Percentiles rank a stretch among this genome's conserved stretches.
These are phyloP conservation scores for Xerocomellus dryophilus DNA, from an alignment of 768 basidiomycete genomes.

Conservation along the genomic window DNA sequence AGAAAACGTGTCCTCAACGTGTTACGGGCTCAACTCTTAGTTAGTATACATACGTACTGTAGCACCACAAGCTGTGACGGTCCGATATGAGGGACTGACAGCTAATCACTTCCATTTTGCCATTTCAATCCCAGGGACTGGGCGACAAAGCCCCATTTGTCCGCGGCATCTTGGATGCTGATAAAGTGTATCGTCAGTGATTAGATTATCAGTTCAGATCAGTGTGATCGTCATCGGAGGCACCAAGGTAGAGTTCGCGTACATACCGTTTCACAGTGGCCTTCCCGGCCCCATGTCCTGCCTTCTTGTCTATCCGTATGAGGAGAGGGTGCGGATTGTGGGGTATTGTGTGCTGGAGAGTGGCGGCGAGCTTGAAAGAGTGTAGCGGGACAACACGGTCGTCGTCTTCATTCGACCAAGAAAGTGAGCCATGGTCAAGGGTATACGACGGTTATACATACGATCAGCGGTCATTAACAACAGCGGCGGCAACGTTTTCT, in stretches of 20 bases:
- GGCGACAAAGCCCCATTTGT: constrained; percentile 75
- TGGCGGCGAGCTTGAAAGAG: constrained; percentile 79
- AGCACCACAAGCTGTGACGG: neutral
- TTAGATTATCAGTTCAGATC: constrained; percentile 13
- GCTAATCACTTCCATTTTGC: constrained; percentile 21
- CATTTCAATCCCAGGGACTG: constrained; percentile 56
- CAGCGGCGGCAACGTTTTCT: constrained; percentile 62
- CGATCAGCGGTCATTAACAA: constrained; percentile 81
- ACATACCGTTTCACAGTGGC: constrained; percentile 63
- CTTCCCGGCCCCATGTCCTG: constrained; percentile 80
- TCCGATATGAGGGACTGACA: neutral
- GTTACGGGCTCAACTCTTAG: neutral
- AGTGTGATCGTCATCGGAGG: neutral
- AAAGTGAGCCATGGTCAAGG: constrained; percentile 2
- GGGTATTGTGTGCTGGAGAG: constrained; percentile 63
- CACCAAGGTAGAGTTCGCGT: neutral
- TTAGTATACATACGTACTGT: too few relatives aligned
- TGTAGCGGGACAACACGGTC: constrained; percentile 86
- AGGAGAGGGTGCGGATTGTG: constrained; percentile 72
- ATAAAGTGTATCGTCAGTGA: neutral
- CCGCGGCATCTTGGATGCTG: constrained; percentile 74
- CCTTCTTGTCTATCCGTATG: constrained; percentile 74
- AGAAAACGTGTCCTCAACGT: neutral
- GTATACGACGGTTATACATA: constrained; percentile 36
- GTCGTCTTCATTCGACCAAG: constrained; percentile 49